Base-by-base conservation (phyloP, 2,329 filamentous ascomycete species). In the Epichloe uncinata region DNA sequence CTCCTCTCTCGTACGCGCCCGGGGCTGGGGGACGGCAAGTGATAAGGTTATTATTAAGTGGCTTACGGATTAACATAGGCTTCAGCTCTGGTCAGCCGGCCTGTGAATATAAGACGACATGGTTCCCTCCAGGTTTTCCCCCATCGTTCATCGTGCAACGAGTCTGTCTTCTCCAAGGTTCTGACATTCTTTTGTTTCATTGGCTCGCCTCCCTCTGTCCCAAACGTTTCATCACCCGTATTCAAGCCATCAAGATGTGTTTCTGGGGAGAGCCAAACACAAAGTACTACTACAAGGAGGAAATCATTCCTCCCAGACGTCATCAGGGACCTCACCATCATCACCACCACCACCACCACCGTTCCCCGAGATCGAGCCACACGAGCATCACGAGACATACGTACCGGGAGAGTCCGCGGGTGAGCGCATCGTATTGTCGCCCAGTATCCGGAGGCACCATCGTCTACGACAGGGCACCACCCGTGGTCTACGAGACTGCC, bases 261-360 rank as follows among this genome's bases (percentile, higher is more conserved):
- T 75, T 78, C 66, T 60, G 65, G 44, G 54, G 63, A 49, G 65
- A 69, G 52, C 68, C 71, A 49, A 63, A 60, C 33, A 70, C 67
- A 40, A 69, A 69, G 44, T 75, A 78, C 66, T 78, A 78, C 66
- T 76, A 78, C 61, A 71, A 71, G 60, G 72, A 78, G 64, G 74
- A 78, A 56, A 67, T 72, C 55, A 67, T 74, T 44, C 74, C 74
- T 42, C 66, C 69, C 51, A 65, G 72, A 40, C 60, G 57, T 34
- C 61, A 67, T 45, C 62, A 63, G 44, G 62, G 63, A 41, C 62
- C 66, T 50, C 62, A 65, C 44, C 58, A 61, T 44, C 61, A 66
- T 43, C 64, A 66, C 42, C 61, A 63, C 45, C 59, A 22, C 50
- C 59, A 64, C 50, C 59, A 64, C 45, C 56, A 57, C 44, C 59